These are phyloP conservation scores for Spergularia azorica DNA, from an alignment of 179 eudicot genomes.

Conservation along the genomic window DNA sequence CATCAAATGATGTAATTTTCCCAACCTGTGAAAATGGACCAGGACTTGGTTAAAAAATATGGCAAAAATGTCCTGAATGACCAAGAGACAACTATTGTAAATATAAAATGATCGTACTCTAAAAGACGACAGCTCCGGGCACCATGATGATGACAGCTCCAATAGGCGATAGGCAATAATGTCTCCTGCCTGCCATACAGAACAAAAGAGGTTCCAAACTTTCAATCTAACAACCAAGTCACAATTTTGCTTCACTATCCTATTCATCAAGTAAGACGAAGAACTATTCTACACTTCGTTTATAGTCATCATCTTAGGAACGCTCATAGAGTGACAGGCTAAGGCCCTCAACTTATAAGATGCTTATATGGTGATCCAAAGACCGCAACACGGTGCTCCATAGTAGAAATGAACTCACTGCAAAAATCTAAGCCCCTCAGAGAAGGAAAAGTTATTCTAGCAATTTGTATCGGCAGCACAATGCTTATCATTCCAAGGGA, in stretches of 20 bases:
- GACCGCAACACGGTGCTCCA: too few relatives aligned
- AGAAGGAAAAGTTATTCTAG: too few relatives aligned
- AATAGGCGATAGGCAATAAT: constrained; percentile 84
- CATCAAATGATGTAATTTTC: constrained; percentile 46
- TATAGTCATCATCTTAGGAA: too few relatives aligned
- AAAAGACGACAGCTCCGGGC: constrained; percentile 77
- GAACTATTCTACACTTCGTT: too few relatives aligned
- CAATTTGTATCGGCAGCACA: too few relatives aligned
- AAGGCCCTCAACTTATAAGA: not conserved
- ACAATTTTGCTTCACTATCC: not conserved
- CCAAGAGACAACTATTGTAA: constrained; percentile 11
- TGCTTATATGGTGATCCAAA: too few relatives aligned
- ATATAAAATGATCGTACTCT: constrained; percentile 45
- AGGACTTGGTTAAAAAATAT: not conserved
- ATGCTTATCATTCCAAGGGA: not conserved
- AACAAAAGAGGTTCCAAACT: not conserved
- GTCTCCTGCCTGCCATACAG: constrained; percentile 70
- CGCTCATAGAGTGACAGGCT: not conserved
- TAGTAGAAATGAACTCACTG: too few relatives aligned
- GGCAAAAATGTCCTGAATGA: constrained; percentile 11
- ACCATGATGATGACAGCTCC: constrained; percentile 72
- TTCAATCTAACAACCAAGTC: not conserved
- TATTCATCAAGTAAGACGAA: not conserved
- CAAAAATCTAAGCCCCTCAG: too few relatives aligned
- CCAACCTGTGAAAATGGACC: constrained; percentile 60